These are phyloP conservation scores for Solanum corneliomulleri DNA, from an alignment of 257 asterid species.

Conservation along the genomic window DNA sequence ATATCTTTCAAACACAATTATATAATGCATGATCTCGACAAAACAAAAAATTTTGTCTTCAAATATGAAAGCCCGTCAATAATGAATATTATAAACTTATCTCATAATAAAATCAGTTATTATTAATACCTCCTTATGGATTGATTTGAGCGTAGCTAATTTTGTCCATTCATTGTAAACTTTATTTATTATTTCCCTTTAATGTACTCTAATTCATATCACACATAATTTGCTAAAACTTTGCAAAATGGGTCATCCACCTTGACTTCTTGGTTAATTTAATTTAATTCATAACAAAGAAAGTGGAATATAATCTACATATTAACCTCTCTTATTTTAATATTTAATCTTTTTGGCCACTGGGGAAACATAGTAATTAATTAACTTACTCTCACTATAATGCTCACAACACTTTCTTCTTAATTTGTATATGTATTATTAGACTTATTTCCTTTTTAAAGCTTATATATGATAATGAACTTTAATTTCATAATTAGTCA, in stretches of 20 bases:
- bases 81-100: neutral
- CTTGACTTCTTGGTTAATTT: neutral
- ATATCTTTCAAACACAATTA: neutral
- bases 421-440: neutral
- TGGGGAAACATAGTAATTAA: neutral
- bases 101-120: neutral
- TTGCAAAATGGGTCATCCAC: neutral
- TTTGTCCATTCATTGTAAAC: neutral
- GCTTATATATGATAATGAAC: neutral
- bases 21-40: neutral
- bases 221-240: neutral
- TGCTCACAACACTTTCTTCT: neutral
- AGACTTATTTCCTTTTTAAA: neutral
- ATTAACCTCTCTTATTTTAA: neutral
- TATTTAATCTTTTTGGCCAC: neutral
- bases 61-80: neutral
- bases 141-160: neutral
- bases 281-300: neutral
- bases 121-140: neutral
- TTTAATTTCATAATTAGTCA: neutral
- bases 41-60: too few relatives aligned
- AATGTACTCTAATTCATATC: neutral
- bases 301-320: neutral
- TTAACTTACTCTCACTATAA: neutral
- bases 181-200: neutral